Evolutionary conservation across 345 rosid genomes (phyloP), one percentile per base, ranked within the genome.

Genomic region (Isatis tinctoria): DNA sequence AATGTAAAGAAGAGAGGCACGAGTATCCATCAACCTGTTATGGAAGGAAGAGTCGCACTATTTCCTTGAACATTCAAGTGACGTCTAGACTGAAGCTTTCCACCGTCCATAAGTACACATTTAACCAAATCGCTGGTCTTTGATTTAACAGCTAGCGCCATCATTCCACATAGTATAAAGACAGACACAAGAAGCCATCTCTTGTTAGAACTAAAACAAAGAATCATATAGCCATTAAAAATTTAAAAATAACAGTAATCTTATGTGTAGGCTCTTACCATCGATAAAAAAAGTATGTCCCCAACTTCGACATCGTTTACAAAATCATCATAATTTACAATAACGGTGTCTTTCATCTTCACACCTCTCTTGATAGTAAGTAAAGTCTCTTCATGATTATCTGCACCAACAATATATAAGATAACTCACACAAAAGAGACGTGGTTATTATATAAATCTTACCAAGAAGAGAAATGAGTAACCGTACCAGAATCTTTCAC

Each of bases 281-380:
- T 94, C 98, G 47, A 94, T 96, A n/a, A n/a, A 77, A 94, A 84
- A 7, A 94, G 82, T 57, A 78, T 87, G 81, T 94, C 97, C 17
- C 96, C 97, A 82, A 61, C 88, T 77, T 87, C 99, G 28, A 95
- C 94, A 64, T 92, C 97, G 72, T 85, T 90, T 24, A 95, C 81
- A 79, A 95, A 95, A 79, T 85, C 96, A 18, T 95, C 99, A 70
- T 92, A 95, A 72, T 95, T 95, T 60, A 95, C 99, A 67, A 96
- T 92, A 26, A 92, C 97, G 3, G 96, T 90, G 70, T 92, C 89
- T 44, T 83, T 82, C 3, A 85, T 82, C 74, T 87, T 74, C 71
- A 95, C 87, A 60, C 96, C 97, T 83, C 97, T 85, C 78, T 73
- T 82, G 68, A 93, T 75, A 72, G 87, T 82, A 37, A 82, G 82